phyloP scores from a whole-genome alignment of 176 grass and related monocot species.

The Oryza nivara region DNA sequence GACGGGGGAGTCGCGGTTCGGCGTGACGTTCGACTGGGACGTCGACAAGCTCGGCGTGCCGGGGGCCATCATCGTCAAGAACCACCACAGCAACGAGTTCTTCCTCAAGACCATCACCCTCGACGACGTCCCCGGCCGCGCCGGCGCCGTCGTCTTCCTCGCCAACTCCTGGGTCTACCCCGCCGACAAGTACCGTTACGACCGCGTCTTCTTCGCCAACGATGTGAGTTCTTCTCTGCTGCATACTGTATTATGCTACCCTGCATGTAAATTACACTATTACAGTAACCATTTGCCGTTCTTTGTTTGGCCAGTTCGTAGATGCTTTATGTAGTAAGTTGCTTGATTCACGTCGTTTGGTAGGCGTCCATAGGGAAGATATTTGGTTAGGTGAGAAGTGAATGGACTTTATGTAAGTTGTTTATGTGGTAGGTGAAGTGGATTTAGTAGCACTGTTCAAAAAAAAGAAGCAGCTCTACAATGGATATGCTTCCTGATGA shows the following conservation, averaged over 20 bases:
- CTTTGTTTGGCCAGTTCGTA: too few relatives aligned
- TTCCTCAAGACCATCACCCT: constrained; percentile 60
- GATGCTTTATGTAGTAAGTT: background rate
- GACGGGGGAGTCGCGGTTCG: constrained; percentile 38
- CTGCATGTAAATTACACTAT: too few relatives aligned
- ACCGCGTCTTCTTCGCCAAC: constrained; percentile 34
- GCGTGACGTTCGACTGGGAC: constrained; percentile 57
- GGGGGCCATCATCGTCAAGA: constrained; percentile 61
- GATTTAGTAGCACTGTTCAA: background rate
- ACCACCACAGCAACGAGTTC: constrained; percentile 55
- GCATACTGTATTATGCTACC: too few relatives aligned
- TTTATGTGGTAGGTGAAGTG: background rate
- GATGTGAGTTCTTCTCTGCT: background rate
- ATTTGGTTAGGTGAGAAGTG: background rate
- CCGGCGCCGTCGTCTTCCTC: constrained; percentile 46
- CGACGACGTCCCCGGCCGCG: constrained; percentile 41
- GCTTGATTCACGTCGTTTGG: background rate
- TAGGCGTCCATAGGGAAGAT: background rate
- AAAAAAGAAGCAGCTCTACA: too few relatives aligned
- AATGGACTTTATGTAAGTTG: background rate
- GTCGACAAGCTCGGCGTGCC: constrained; percentile 48
- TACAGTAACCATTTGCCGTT: too few relatives aligned
- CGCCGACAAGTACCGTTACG: constrained; percentile 37
- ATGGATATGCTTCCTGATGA: background rate
- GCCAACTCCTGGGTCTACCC: constrained; percentile 73